Base-by-base conservation (phyloP, 176 grass and related monocot species). In the Pharus latifolius region DNA sequence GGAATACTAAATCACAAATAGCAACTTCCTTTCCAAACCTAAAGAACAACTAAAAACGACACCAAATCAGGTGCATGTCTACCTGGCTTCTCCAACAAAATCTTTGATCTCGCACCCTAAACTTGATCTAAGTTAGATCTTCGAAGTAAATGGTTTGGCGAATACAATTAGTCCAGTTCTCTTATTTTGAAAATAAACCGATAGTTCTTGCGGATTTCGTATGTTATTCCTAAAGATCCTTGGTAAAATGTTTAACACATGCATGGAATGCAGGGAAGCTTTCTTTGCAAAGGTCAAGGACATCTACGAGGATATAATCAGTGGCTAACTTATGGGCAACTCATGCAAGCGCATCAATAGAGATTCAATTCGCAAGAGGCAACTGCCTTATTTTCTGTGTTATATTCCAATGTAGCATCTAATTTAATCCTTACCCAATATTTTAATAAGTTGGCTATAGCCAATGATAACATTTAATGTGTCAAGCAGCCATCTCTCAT, bases 231-330 rank as follows among this genome's bases (percentile, higher is more conserved):
- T 46, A 22, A 37, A 24, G 10, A 33, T 80, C 37, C 3, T 51
- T 50, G 7, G 56, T 37, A 58, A 53, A 32, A 59, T 11, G 19
- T 37, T 31, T 4, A n/a, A n/a, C 26, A 31, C 27, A 38, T 44
- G 23, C 29, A 23, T 69, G 18, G 7, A 26, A 63, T 88, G 11
- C 67, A 91, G 88, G 75, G 67, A 84, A 60, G 88, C 84, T n/a
- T 84, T 91, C 53, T 66, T 84, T 50, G 72, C 61, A 46, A 91
- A 91, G 71, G 59, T 88, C 16, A 81, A 65, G 74, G 67, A 83
- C 37, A 30, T 91, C 54, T 91, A 88, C 67, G 78, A 91, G 63
- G 84, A 87, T 11, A 81, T 91, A 28, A 82, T 91, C 70, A 85
- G 80, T 55, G 57, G 51, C 63, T 80, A 80, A 68, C 41, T 7